Evolutionary conservation across 2,329 filamentous ascomycete genomes (phyloP), one percentile per base, ranked within the genome.

Genomic region (Trichoderma sp.): DNA sequence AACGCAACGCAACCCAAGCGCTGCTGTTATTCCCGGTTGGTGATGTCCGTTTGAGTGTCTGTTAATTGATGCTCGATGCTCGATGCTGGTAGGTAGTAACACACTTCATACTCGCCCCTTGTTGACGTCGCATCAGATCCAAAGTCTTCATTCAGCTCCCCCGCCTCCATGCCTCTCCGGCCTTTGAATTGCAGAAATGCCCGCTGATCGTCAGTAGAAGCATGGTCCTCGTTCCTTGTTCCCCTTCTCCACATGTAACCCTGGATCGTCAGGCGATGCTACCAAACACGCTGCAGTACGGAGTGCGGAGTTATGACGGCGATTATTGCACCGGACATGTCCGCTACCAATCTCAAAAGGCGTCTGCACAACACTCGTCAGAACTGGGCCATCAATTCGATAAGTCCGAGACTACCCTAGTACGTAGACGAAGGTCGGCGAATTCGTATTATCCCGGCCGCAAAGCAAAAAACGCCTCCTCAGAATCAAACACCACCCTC

Each of bases 251-350:
- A 35, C 52, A 65, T 65, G 63, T 65, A 57, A 65, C 63, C 53
- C 52, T 57, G 52, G 52, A 65, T 65, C 63, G 54, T 42, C 61
- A 42, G 35, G 52, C 63, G 17, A 48, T 65, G 52, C 52, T 57
- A 54, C 61, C 50, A 53, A 45, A 25, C 13, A 56, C 34, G 61
- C 45, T 64, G 35, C 50, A 64, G 25, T 54, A 54, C 61, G 50
- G 61, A 64, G 35, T 64, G 56, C 61, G 50, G 61, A 64, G 61
- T 64, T 25, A 64, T 54, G n/a, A 17, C 61, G 34, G 50, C 25
- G 61, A 19, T 5, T 32, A 45, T 25, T 64, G n/a, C 17, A 32
- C 61, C 50, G 50, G 45, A 37, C 50, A 25, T 59, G 37, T 29
- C 27, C 25, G 35, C 12, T 48, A 32, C 27, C 25, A 48, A 37